Conservation (phyloP, 768 basidiomycete genomes). For the Suillus lakei region DNA sequence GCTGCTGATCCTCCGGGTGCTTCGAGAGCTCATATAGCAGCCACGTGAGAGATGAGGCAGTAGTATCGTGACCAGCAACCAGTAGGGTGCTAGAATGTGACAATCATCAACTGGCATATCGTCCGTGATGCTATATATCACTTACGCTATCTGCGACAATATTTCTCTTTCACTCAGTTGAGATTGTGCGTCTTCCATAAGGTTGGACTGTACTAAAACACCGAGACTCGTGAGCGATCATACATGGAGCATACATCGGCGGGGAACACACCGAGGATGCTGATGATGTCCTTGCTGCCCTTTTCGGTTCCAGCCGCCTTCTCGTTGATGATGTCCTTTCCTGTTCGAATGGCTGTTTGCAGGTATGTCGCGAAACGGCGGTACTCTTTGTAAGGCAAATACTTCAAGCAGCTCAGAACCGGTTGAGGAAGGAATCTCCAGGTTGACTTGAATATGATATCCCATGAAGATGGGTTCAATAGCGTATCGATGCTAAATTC, state of each 20-base stretch:
- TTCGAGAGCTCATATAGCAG: slow-evolving; percentile 18
- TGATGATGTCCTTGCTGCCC: slow-evolving; percentile 38
- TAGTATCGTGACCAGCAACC: slow-evolving; percentile 26
- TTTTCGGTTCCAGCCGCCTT: slow-evolving; percentile 25
- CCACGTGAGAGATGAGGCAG: slow-evolving; percentile 17
- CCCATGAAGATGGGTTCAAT: slow-evolving; percentile 24
- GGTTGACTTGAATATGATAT: slow-evolving; percentile 29
- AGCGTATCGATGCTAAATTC: slow-evolving; percentile 25
- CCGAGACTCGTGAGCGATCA: not conserved
- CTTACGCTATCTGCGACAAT: slow-evolving; percentile 36
- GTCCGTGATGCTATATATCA: slow-evolving; percentile 17
- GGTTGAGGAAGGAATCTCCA: slow-evolving; percentile 34
- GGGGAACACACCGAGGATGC: slow-evolving; percentile 31
- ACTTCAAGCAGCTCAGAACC: slow-evolving; percentile 27
- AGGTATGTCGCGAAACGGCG: slow-evolving; percentile 33
- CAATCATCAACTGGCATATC: slow-evolving; percentile 25
- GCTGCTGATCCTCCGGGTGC: slow-evolving; percentile 21
- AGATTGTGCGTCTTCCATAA: slow-evolving; percentile 30
- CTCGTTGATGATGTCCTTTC: slow-evolving; percentile 25
- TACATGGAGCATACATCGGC: not conserved
- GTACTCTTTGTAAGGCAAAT: slow-evolving; percentile 34
- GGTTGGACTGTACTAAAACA: slow-evolving; percentile 35
- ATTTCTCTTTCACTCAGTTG: slow-evolving; percentile 37
- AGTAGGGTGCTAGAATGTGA: slow-evolving; percentile 23
- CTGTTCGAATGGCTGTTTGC: slow-evolving; percentile 25